A percentile compares a stretch with the other conserved stretches of the same genome.
phyloP scores from a whole-genome alignment of 768 basidiomycete species.

The Leccinellum luteum region DNA sequence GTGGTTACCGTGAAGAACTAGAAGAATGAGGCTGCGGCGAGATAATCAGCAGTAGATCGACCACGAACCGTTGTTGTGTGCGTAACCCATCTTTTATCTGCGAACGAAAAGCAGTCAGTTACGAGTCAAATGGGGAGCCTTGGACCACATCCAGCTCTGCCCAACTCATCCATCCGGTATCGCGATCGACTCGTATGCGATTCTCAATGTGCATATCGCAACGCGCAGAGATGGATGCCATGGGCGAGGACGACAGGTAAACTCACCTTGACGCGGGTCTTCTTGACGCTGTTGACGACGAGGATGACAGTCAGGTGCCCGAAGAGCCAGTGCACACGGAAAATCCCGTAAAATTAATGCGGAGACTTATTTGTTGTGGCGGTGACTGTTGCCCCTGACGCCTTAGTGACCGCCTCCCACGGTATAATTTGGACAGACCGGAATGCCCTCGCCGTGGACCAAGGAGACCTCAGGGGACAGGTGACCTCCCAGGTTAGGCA shows the following conservation, averaged over 20 bases:
- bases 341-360: conserved; percentile 26
- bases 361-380: conserved; percentile 23
- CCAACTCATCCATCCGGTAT: conserved; percentile 22
- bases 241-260: conserved; percentile 1
- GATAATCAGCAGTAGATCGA: conserved; percentile 27
- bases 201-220: background rate
- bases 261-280: conserved; percentile 34
- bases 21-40: conserved; percentile 11
- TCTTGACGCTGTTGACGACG: conserved; percentile 30
- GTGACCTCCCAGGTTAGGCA: background rate
- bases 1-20: conserved; percentile 90
- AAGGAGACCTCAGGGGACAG: background rate
- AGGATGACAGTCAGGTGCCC: conserved; percentile 5
- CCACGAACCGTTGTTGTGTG: conserved; percentile 34
- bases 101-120: conserved; percentile 13
- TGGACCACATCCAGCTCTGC: conserved; percentile 18
- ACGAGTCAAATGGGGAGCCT: background rate
- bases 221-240: background rate
- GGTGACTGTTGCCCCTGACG: background rate
- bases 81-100: conserved; percentile 37
- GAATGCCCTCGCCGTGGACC: background rate
- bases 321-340: conserved; percentile 15
- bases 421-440: too few relatives aligned
- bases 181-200: background rate
- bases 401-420: too few relatives aligned